Evolutionary conservation across 768 basidiomycete species (phyloP).

Genomic region (Psilocybe cyanescens): DNA sequence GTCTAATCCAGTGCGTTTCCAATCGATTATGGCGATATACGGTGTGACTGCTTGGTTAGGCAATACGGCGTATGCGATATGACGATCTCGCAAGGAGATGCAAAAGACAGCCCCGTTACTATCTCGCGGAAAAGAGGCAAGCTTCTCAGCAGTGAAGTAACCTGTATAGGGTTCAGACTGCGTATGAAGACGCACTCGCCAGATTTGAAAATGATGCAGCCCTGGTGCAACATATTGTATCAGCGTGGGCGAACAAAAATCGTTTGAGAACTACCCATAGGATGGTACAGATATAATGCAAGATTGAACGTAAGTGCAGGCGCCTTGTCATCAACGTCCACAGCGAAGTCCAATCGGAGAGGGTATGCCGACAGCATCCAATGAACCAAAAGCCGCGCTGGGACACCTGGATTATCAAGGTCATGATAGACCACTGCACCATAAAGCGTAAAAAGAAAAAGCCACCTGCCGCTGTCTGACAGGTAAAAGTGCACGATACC

Average conservation of each 20-base stretch:
- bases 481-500: not conserved
- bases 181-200: not conserved
- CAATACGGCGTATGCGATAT: not conserved
- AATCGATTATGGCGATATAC: not conserved
- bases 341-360: no score
- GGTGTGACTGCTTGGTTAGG: not conserved
- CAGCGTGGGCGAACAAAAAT: no score
- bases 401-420: not conserved
- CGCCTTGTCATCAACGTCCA: no score
- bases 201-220: not conserved
- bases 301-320: no score
- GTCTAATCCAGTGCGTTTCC: not conserved
- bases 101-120: not conserved
- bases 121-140: not conserved
- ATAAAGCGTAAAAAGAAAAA: not conserved
- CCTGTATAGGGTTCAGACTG: not conserved
- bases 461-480: constrained; percentile 1
- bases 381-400: not conserved
- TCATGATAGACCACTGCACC: constrained; percentile 3
- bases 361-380: no score
- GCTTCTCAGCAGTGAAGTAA: not conserved
- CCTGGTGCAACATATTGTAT: no score
- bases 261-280: no score
- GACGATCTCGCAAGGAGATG: not conserved
- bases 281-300: no score